Evolutionary conservation across 176 grass and related monocot genomes (phyloP).

Genomic region (Leersia perrieri): DNA sequence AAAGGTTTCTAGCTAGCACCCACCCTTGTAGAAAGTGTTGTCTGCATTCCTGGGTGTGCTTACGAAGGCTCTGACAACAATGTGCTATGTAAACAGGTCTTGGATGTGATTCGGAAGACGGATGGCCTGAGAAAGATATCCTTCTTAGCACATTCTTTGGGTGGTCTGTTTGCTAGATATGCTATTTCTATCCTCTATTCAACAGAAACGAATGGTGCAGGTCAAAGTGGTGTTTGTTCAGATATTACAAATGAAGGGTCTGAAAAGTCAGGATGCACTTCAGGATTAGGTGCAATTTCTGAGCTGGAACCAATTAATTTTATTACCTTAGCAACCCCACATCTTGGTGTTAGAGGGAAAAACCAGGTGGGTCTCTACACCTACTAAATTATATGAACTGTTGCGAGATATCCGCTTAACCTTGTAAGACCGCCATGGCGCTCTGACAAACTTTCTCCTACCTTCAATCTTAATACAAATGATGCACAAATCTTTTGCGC

Average conservation of each 20-base stretch:
- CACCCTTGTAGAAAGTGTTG: slow-evolving; percentile 16
- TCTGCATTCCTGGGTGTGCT: slow-evolving; percentile 11
- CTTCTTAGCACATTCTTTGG: slow-evolving; percentile 80
- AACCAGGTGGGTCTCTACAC: slow-evolving; percentile 55
- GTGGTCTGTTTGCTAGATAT: slow-evolving; percentile 90
- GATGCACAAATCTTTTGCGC: no score
- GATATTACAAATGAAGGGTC: slow-evolving; percentile 2
- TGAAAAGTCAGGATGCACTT: slow-evolving; percentile 10
- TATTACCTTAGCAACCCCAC: slow-evolving; percentile 90
- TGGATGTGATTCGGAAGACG: slow-evolving; percentile 60
- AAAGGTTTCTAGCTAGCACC: slow-evolving; percentile 24
- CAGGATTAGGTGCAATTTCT: slow-evolving; percentile 50
- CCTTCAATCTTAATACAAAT: no score
- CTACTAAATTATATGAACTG: background rate
- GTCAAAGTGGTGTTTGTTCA: background rate
- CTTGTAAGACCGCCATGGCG: no score
- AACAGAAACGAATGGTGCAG: slow-evolving; percentile 18
- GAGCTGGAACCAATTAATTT: slow-evolving; percentile 76
- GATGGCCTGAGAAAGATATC: slow-evolving; percentile 74
- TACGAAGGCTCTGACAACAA: slow-evolving; percentile 14
- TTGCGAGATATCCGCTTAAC: no score
- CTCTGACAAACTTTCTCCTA: no score
- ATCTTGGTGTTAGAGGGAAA: slow-evolving; percentile 93
- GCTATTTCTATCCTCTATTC: slow-evolving; percentile 68
- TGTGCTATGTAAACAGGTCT: slow-evolving; percentile 52